Evolutionary conservation across 495 filamentous ascomycete species (phyloP).

Genomic region (Penicillium chermesinum): DNA sequence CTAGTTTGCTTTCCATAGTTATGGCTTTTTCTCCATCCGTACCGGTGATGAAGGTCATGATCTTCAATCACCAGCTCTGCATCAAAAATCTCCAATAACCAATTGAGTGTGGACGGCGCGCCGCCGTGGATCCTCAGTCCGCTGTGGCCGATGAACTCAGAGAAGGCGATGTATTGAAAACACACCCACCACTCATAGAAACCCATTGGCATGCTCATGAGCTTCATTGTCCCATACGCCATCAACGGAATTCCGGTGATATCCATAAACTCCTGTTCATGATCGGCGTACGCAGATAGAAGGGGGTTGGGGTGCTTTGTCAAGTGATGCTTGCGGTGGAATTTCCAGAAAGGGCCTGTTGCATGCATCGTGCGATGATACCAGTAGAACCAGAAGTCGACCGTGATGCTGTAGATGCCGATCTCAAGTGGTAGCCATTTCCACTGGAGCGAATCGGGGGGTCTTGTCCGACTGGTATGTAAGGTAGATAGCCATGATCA

Average conservation of each 20-base stretch:
- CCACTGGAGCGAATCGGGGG: constrained; percentile 13
- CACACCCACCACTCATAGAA: constrained; percentile 31
- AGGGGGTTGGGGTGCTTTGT: constrained; percentile 28
- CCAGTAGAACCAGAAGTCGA: constrained; percentile 31
- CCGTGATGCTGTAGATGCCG: constrained; percentile 22
- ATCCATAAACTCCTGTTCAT: constrained; percentile 29
- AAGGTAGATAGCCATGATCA: constrained; percentile 21
- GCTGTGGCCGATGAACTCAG: constrained; percentile 27
- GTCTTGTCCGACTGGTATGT: constrained; percentile 35
- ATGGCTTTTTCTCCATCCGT: constrained; percentile 29
- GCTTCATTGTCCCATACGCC: constrained; percentile 20
- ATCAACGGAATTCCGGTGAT: constrained; percentile 24
- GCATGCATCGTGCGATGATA: constrained; percentile 27
- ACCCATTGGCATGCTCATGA: constrained; percentile 21
- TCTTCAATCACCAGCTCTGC: constrained; percentile 28
- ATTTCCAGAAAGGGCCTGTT: constrained; percentile 19
- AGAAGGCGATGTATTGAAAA: constrained; percentile 27
- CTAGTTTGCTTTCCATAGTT: constrained; percentile 30
- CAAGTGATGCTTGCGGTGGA: constrained; percentile 24
- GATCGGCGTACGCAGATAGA: constrained; percentile 25
- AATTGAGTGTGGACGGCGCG: constrained; percentile 23
- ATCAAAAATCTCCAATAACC: constrained; percentile 22
- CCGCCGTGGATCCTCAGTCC: constrained; percentile 22
- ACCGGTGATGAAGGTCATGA: constrained; percentile 28
- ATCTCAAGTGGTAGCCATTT: constrained; percentile 24